Evolutionary conservation across 768 basidiomycete genomes (phyloP), one percentile per base, ranked within the genome.

Genomic region (Tylopilus plumbeoviolaceoides): DNA sequence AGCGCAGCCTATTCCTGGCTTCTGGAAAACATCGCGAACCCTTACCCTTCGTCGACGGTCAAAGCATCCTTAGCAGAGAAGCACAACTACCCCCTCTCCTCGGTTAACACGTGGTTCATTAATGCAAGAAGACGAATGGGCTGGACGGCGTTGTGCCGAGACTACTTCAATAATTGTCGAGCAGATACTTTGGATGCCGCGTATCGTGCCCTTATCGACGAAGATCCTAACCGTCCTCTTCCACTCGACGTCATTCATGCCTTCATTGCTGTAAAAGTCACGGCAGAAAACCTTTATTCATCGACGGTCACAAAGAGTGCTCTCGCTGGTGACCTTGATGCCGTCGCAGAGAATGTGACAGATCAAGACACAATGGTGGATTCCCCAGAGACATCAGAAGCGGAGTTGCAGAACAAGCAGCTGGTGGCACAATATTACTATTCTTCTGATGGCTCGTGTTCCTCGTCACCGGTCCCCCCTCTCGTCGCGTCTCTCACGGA

Each of bases 81-180:
- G 1, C 58, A 72, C 0, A 59, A 62, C 0, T 64, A 55, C 2
- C 18, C 65, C 0, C 1, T 65, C 1, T 72, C 68, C 21, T 63
- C 70, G 0, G 50, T 83, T 27, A 73, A 72, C 51, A 49, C 62
- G 0, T 83, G 81, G 81, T 82, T 81, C 27, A 55, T 70, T 6
- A 72, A 75, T 17, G 70, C 64, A 3, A 66, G 80, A 1, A 70
- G 73, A 12, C 72, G 79, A 0, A 80, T 80, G 0, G 80, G 80
- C 0, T 82, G 81, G 81, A 80, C 74, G 5, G 10, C 48, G 0
- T 27, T 80, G 0, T 73, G 75, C 23, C 64, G 64, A 1, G 54
- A 59, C 11, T 2, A 27, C 3, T 68, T 72, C 33, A 15, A 45
- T 1, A 62, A 59, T 1, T 61, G 64, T 5, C 50, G 63, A 4